A percentile compares a stretch with the other conserved stretches of the same genome.
These are phyloP conservation scores for Mycena alexandri DNA, from an alignment of 768 basidiomycete species.

Conservation along the genomic window DNA sequence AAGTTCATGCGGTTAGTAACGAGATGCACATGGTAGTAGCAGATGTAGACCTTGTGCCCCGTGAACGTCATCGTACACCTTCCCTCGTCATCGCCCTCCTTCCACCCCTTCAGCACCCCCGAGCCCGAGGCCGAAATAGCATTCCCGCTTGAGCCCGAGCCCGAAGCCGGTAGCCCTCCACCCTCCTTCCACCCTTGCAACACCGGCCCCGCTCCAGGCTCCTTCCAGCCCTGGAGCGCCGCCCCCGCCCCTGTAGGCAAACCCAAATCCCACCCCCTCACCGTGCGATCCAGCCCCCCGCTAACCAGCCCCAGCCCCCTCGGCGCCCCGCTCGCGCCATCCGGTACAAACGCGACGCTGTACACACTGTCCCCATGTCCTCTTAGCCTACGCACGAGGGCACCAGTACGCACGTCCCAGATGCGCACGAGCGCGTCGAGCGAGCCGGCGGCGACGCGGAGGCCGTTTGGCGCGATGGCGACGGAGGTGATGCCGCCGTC, in stretches of 20 bases:
- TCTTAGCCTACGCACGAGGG: conserved; percentile 67
- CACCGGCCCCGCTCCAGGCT: conserved; percentile 54
- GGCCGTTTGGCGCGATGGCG: conserved; percentile 72
- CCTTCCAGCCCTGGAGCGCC: conserved; percentile 34
- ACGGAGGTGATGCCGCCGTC: conserved; percentile 72
- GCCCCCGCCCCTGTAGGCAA: conserved; percentile 19
- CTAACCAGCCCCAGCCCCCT: conserved; percentile 60
- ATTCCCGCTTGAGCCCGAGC: not conserved
- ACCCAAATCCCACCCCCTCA: conserved; percentile 43
- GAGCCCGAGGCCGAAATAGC: conserved; percentile 1
- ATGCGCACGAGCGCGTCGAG: conserved; percentile 76
- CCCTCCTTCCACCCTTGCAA: conserved; percentile 80
- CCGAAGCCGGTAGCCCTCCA: conserved; percentile 46
- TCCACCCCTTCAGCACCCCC: conserved; percentile 44
- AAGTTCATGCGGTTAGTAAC: not conserved
- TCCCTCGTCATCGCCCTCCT: conserved; percentile 67
- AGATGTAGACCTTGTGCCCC: conserved; percentile 86
- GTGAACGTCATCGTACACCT: conserved; percentile 86
- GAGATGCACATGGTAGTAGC: no score
- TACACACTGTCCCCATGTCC: conserved; percentile 79
- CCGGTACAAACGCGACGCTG: conserved; percentile 81
- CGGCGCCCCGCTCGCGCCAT: conserved; percentile 47
- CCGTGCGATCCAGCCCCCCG: conserved; percentile 62
- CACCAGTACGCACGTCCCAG: conserved; percentile 72
- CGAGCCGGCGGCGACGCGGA: conserved; percentile 64